Evolutionary conservation across 73 alveolate genomes (phyloP).

Genomic region (Paraurostyla sp.): DNA sequence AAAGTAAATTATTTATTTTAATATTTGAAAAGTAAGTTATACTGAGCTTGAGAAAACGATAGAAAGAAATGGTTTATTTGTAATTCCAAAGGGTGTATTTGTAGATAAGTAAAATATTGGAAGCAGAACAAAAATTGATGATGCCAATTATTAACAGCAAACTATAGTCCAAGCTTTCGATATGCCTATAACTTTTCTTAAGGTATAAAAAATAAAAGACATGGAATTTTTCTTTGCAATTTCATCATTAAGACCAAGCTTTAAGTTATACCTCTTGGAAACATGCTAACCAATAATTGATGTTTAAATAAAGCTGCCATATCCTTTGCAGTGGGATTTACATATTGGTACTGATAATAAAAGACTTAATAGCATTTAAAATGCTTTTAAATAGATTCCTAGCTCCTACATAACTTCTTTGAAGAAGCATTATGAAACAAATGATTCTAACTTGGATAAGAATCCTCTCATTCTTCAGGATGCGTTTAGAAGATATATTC

Average conservation of each 20-base stretch:
- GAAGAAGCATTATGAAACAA: not conserved
- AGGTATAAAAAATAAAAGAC: not conserved
- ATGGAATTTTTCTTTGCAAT: not conserved
- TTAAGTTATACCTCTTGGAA: not conserved
- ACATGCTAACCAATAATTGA: not conserved
- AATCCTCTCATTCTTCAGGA: constrained; percentile 17
- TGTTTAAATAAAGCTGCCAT: not conserved
- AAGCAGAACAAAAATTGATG: constrained; percentile 22
- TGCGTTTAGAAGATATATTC: constrained; percentile 31
- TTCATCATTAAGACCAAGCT: not conserved
- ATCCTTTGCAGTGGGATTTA: constrained; percentile 27
- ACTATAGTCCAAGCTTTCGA: not conserved
- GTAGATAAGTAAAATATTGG: not conserved
- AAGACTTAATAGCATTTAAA: not conserved
- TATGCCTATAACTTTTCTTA: not conserved
- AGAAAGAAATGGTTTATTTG: constrained; percentile 2
- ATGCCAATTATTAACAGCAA: not conserved
- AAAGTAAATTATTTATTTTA: not conserved
- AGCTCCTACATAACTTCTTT: not conserved
- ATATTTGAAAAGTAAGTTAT: not conserved
- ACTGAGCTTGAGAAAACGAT: not conserved
- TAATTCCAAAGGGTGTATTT: constrained; percentile 10
- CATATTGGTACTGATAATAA: constrained; percentile 40
- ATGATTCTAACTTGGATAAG: not conserved
- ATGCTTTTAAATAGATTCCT: not conserved